Evolutionary conservation across 306 rosid species (phyloP), one percentile per base, ranked within the genome.

Genomic region (Casuarina glauca): DNA sequence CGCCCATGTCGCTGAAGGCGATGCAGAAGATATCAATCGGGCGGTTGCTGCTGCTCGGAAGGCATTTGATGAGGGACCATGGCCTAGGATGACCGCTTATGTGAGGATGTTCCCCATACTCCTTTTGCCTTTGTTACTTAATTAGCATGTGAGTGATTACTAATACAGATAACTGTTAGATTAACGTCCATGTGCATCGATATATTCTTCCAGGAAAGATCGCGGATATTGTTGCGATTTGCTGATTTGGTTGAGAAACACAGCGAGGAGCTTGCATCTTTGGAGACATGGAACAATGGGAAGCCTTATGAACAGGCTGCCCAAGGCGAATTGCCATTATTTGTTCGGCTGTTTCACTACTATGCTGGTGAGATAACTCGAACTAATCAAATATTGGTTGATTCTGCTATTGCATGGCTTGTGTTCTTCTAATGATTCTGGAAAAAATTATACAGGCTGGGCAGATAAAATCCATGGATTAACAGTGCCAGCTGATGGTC

Each of bases 61-160:
- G 89, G 98, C 98, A 54, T 94, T 94, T 10, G 97, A 94, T 74
- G 96, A 94, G 78, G 98, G 98, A 36, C 97, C 97, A 35, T 94
- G 98, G 98, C 98, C 98, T 3, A 94, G 78, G 83, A 90, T 94
- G 98, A 36, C 86, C 9, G 88, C 97, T 72, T 92, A 94, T 89
- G 98, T 94, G 85, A 53, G 82, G 70, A 19, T 50, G 74, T 45
- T 8, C 41, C 60, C 50, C 50, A 52, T 26, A 32, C 62, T 81
- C 54, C 35, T 71, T 20, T 75, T 73, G 20, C 69, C 72, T 4
- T 35, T 69, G 35, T 52, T 62, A 39, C 50, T 77, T 72, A 43
- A 74, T 51, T 76, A 44, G 73, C 46, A 45, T 17, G 36, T 13
- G 79, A 12, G 17, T 36, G 57, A 16, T 66, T 42, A 20, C 11